Base-by-base conservation (phyloP, 148 eudicot genomes). In the Silene uniflora region DNA sequence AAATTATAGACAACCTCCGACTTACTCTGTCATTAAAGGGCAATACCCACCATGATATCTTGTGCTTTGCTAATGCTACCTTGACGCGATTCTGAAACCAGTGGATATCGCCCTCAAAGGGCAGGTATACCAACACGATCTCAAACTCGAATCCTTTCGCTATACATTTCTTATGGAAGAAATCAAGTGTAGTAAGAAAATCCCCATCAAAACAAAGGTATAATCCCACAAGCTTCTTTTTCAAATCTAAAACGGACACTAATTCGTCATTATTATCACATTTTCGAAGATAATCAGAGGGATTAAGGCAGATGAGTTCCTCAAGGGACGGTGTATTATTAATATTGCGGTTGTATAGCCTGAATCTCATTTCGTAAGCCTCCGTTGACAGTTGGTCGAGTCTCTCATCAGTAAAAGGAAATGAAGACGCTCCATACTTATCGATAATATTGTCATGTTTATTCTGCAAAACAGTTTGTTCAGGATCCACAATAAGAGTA, bases 101-200 rank as follows among this genome's bases (percentile, higher is more conserved):
- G 0, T 10, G 4, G 9, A 61, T 61, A 22, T 61, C 64, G 29
- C 11, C 64, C 3, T 22, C 27, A 9, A 3, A 61, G 29, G 64
- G 64, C 27, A 61, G 3, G 69, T 65, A 65, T 65, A 65, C 69
- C 69, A 65, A 65, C 69, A 65, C 69, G 13, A 65, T 65, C 69
- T 65, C 69, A 27, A 65, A 65, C 44, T 32, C 69, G 44, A 65
- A 46, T 7, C 69, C 69, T 65, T n/a, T 65, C 1, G 18, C 25
- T n/a, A 27, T 27, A 65, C 69, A 65, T 29, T 65, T 25, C 69
- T 65, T 6, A 7, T 27, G 12, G 14, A 25, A 13, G 42, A n/a
- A 25, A 14, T 32, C 13, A 25, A 65, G 69, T 65, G 39, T 27
- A n/a, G 44, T 14, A 0, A 65, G 6, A 13, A 25, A 25, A 0